These are phyloP conservation scores for Aspergillus sojae DNA, from an alignment of 2,329 filamentous ascomycete genomes.

Conservation along the genomic window DNA sequence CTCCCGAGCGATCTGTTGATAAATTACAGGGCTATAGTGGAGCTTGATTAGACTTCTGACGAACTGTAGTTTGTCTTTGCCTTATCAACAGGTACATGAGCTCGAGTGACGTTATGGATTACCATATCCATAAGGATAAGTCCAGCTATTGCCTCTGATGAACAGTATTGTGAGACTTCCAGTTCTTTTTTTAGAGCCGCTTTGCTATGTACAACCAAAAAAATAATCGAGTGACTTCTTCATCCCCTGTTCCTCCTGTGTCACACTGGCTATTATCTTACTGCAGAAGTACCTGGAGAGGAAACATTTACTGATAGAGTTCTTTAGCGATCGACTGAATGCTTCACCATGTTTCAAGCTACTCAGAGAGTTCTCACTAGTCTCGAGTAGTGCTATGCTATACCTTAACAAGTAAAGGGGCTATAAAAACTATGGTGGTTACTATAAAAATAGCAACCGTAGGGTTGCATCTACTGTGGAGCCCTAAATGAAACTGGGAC, in stretches of 20 bases:
- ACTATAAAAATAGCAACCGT: background rate
- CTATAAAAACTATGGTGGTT: background rate
- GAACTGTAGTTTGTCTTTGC: slow-evolving; percentile 1
- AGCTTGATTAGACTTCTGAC: background rate
- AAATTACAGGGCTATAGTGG: background rate
- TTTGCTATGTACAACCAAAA: background rate
- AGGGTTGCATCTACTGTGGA: slow-evolving; percentile 1
- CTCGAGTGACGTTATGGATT: background rate
- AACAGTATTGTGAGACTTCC: background rate
- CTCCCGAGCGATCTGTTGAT: background rate
- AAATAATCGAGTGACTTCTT: background rate
- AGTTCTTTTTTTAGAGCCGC: no score
- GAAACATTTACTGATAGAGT: background rate
- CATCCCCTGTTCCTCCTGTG: background rate
- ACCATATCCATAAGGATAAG: background rate
- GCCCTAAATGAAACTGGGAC: background rate
- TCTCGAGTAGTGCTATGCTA: background rate
- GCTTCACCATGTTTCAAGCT: background rate
- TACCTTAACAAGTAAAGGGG: background rate
- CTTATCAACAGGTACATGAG: background rate
- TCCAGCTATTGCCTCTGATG: background rate
- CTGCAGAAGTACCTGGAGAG: background rate
- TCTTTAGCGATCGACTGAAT: background rate
- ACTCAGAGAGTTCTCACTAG: background rate
- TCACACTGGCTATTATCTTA: background rate